phyloP scores from a whole-genome alignment of 2,329 filamentous ascomycete genomes.

The Penicillium sp. region DNA sequence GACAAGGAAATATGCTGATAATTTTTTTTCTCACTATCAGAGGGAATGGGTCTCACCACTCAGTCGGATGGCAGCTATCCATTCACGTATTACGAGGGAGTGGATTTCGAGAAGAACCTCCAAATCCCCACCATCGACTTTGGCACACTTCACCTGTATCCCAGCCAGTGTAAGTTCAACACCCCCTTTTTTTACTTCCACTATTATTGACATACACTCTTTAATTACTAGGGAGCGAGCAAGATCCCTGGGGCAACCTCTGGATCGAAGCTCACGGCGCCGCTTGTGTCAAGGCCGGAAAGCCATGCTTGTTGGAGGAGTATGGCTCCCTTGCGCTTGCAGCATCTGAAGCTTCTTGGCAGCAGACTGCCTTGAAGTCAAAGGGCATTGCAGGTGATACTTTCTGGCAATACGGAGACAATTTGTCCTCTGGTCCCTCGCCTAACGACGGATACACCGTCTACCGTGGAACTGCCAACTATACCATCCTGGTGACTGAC shows the following conservation, averaged over 20 bases:
- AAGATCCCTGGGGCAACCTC: slow-evolving; percentile 48
- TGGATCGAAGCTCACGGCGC: slow-evolving; percentile 58
- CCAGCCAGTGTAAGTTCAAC: slow-evolving; percentile 48
- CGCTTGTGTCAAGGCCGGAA: slow-evolving; percentile 45
- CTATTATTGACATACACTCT: background rate
- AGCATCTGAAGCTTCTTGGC: slow-evolving; percentile 41
- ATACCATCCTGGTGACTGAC: slow-evolving; percentile 8
- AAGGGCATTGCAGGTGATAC: slow-evolving; percentile 40
- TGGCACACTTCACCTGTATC: slow-evolving; percentile 61
- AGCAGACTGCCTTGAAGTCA: slow-evolving; percentile 42
- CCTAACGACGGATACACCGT: slow-evolving; percentile 11
- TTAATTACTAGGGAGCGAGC: background rate
- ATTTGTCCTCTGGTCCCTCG: background rate
- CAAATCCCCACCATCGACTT: slow-evolving; percentile 62
- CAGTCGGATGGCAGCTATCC: slow-evolving; percentile 60
- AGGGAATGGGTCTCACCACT: slow-evolving; percentile 60
- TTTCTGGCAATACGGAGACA: slow-evolving; percentile 14
- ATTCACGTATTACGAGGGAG: slow-evolving; percentile 58
- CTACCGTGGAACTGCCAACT: slow-evolving; percentile 7
- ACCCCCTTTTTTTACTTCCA: background rate
- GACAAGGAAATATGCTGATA: background rate
- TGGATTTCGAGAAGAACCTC: slow-evolving; percentile 60
- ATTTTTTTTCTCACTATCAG: slow-evolving; percentile 36
- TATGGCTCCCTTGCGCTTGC: slow-evolving; percentile 45
- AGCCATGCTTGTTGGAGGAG: slow-evolving; percentile 51